Evolutionary conservation across 495 filamentous ascomycete genomes (phyloP).

Genomic region (Aspergillus mulundensis): DNA sequence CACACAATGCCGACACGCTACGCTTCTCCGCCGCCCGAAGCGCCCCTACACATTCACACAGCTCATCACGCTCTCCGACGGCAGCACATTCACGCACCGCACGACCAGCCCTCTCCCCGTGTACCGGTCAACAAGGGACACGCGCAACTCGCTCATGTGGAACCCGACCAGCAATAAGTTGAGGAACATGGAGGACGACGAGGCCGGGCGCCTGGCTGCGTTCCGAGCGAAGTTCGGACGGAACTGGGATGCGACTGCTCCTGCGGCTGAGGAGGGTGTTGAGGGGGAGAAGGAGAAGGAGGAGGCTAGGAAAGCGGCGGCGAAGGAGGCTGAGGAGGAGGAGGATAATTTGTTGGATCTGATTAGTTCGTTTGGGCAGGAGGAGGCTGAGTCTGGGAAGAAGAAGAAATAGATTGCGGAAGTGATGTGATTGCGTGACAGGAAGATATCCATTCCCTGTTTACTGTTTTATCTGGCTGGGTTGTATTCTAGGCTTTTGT

Average conservation of each 20-base stretch:
- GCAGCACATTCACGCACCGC: constrained; percentile 78
- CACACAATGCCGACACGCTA: constrained; percentile 68
- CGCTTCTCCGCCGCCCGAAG: constrained; percentile 80
- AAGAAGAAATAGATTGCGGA: constrained; percentile 21
- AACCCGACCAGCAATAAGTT: constrained; percentile 76
- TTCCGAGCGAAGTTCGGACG: constrained; percentile 83
- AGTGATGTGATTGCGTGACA: background rate
- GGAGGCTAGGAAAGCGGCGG: constrained; percentile 26
- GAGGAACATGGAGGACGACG: constrained; percentile 86
- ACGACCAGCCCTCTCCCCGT: constrained; percentile 80
- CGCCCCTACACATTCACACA: constrained; percentile 97
- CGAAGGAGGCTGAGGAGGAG: constrained; percentile 31
- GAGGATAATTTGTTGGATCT: constrained; percentile 65
- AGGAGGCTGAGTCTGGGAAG: constrained; percentile 32
- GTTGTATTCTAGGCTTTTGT: constrained; percentile 14
- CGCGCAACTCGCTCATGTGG: constrained; percentile 83
- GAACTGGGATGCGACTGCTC: constrained; percentile 65
- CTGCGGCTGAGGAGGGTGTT: constrained; percentile 21
- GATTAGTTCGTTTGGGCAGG: constrained; percentile 59
- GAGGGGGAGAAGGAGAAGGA: constrained; percentile 10
- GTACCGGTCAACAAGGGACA: constrained; percentile 76
- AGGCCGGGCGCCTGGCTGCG: constrained; percentile 82
- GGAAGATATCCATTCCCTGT: background rate
- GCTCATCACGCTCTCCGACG: constrained; percentile 90
- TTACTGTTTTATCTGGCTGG: constrained; percentile 6